Percentiles rank a stretch among this genome's conserved stretches.
Conservation (phyloP, 805 yeast genomes). For the Schwanniomyces pseudopolymorphus region DNA sequence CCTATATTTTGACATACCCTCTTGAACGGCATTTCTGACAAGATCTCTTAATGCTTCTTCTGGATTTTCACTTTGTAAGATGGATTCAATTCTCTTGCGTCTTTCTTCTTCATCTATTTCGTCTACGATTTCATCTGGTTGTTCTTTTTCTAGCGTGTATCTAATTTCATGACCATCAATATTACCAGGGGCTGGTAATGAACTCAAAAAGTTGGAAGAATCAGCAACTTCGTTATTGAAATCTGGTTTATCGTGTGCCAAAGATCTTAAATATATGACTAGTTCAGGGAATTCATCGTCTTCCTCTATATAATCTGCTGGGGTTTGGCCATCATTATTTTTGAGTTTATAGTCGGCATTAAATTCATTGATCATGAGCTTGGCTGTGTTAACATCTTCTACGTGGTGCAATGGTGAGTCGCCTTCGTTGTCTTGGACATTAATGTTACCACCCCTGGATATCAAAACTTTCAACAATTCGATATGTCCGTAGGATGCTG, state of each 20-base stretch:
- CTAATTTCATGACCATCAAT: slow-evolving; percentile 54
- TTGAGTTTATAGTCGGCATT: slow-evolving; percentile 63
- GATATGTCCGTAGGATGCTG: slow-evolving; percentile 85
- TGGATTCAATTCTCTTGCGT: slow-evolving; percentile 63
- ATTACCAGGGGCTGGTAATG: slow-evolving; percentile 37
- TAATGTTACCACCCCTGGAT: slow-evolving; percentile 69
- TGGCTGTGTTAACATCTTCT: slow-evolving; percentile 69
- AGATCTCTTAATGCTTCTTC: slow-evolving; percentile 73
- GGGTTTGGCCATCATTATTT: slow-evolving; percentile 74
- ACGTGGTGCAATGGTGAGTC: slow-evolving; percentile 94
- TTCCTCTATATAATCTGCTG: slow-evolving; percentile 73
- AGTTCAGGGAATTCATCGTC: slow-evolving; percentile 85
- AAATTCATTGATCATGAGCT: slow-evolving; percentile 60
- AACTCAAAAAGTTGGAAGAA: slow-evolving; percentile 16
- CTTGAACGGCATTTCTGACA: slow-evolving; percentile 63
- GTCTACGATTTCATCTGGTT: slow-evolving; percentile 30
- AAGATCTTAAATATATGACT: slow-evolving; percentile 55
- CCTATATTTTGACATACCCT: slow-evolving; percentile 42
- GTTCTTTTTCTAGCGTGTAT: slow-evolving; percentile 51
- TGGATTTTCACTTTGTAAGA: slow-evolving; percentile 76
- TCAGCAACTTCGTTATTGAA: slow-evolving; percentile 10
- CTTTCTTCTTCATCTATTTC: slow-evolving; percentile 51
- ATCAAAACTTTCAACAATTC: slow-evolving; percentile 63
- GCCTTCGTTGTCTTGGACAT: slow-evolving; percentile 83
- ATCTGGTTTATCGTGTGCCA: slow-evolving; percentile 30